phyloP scores from a whole-genome alignment of 352 stramenopile genomes.

The Phytopythium oedochilum region DNA sequence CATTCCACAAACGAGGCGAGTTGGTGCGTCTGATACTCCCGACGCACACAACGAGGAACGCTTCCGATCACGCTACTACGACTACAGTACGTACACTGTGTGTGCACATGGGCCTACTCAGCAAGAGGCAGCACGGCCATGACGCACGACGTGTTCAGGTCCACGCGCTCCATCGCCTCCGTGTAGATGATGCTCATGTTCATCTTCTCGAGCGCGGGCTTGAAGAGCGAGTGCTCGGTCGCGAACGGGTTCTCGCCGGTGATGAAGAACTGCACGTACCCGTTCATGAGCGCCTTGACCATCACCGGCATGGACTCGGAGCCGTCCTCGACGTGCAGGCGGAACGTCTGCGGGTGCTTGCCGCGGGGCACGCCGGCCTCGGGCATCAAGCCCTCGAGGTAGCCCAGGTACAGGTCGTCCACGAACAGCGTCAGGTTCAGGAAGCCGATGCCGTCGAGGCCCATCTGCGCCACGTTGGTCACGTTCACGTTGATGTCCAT shows the following conservation, averaged over 20 bases:
- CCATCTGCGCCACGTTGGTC: slow-evolving; percentile 45
- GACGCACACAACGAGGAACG: neutral
- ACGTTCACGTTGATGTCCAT: slow-evolving; percentile 62
- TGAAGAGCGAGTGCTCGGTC: slow-evolving; percentile 32
- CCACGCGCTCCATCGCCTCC: slow-evolving; percentile 24
- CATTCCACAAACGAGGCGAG: neutral
- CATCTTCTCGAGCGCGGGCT: slow-evolving; percentile 30
- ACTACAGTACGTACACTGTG: too few species aligned
- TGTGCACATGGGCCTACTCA: too few species aligned
- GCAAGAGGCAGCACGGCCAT: slow-evolving; percentile 15
- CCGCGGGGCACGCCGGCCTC: slow-evolving; percentile 42
- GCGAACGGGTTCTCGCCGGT: slow-evolving; percentile 36
- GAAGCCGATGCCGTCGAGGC: slow-evolving; percentile 46
- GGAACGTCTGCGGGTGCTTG: slow-evolving; percentile 23
- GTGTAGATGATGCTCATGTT: slow-evolving; percentile 62
- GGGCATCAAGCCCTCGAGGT: slow-evolving; percentile 32
- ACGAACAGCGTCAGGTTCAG: slow-evolving; percentile 72
- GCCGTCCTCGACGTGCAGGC: slow-evolving; percentile 18
- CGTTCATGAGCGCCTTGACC: slow-evolving; percentile 29
- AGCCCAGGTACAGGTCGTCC: slow-evolving; percentile 50
- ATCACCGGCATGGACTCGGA: slow-evolving; percentile 32
- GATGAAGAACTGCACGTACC: slow-evolving; percentile 49
- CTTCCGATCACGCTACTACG: neutral
- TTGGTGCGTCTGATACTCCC: neutral
- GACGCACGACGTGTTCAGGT: slow-evolving; percentile 26